phyloP scores from a whole-genome alignment of 345 rosid species.

The Gynandropsis gynandra region DNA sequence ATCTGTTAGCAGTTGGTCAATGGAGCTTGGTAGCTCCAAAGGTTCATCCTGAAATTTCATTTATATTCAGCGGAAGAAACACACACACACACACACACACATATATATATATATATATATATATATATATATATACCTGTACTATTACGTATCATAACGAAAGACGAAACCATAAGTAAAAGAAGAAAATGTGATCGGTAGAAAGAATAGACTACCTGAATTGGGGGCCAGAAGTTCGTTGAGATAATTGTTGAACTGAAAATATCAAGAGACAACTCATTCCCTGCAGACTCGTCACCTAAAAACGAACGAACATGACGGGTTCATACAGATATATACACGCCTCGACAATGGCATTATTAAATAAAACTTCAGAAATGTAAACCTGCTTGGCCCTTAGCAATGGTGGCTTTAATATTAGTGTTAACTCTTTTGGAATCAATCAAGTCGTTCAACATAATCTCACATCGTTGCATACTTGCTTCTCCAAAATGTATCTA shows the following conservation, averaged over 20 bases:
- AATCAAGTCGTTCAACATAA: constrained; percentile 92
- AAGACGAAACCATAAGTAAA: background rate
- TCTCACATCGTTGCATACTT: constrained; percentile 97
- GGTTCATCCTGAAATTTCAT: constrained; percentile 66
- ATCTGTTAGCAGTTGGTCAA: constrained; percentile 70
- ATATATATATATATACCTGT: constrained; percentile 3
- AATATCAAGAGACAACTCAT: constrained; percentile 47
- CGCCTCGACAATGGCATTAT: constrained; percentile 7
- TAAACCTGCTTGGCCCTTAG: constrained; percentile 47
- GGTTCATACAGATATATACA: constrained; percentile 7
- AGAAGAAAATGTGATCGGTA: background rate
- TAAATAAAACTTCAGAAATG: constrained; percentile 13
- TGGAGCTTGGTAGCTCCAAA: constrained; percentile 57
- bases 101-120: constrained; percentile 2
- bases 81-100: background rate
- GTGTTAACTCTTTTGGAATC: constrained; percentile 93
- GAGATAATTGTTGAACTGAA: constrained; percentile 82
- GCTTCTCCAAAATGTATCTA: constrained; percentile 97
- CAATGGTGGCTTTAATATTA: constrained; percentile 57
- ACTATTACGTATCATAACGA: too few relatives aligned
- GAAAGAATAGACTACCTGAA: constrained; percentile 47
- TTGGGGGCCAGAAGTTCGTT: constrained; percentile 95
- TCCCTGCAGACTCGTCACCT: constrained; percentile 41
- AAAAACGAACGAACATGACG: background rate
- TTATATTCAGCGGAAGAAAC: constrained; percentile 1